Conservation (phyloP, 768 basidiomycete species). For the Podaxis sp. region DNA sequence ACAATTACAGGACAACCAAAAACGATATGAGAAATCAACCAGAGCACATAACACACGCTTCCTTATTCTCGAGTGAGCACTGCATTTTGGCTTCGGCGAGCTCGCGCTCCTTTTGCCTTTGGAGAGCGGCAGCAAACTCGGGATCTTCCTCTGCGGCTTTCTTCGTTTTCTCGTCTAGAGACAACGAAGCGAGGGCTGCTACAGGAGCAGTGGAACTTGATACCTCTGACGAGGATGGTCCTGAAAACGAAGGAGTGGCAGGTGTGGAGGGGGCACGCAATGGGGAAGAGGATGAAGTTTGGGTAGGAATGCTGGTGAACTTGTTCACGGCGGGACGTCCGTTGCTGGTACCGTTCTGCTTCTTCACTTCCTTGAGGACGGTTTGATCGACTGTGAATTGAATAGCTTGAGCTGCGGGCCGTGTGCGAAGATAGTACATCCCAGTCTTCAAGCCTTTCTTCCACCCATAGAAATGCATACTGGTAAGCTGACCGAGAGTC, state of each 20-base stretch:
- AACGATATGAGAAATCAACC: constrained; percentile 37
- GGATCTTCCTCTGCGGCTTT: constrained; percentile 56
- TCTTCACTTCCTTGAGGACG: constrained; percentile 62
- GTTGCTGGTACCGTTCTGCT: constrained; percentile 33
- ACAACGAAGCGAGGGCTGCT: constrained; percentile 29
- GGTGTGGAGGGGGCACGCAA: constrained; percentile 16
- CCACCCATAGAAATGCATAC: constrained; percentile 99
- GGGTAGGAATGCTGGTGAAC: constrained; percentile 27
- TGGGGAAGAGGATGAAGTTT: constrained; percentile 20
- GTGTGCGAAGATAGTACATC: constrained; percentile 95
- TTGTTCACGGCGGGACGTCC: constrained; percentile 18
- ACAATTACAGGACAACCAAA: neutral
- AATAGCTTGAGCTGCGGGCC: constrained; percentile 92
- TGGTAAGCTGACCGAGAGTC: constrained; percentile 87
- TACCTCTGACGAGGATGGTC: constrained; percentile 12
- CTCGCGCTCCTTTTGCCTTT: constrained; percentile 66
- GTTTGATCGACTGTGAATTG: constrained; percentile 95
- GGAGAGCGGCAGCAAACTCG: constrained; percentile 77
- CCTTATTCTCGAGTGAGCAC: constrained; percentile 92
- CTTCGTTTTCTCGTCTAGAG: constrained; percentile 44
- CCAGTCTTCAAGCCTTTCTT: constrained; percentile 99
- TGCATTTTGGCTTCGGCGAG: constrained; percentile 75
- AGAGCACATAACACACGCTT: constrained; percentile 91
- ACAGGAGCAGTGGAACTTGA: constrained; percentile 21
- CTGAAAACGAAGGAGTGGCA: constrained; percentile 11